Conservation (phyloP, 805 yeast species). For the Myxozyma monticola region DNA sequence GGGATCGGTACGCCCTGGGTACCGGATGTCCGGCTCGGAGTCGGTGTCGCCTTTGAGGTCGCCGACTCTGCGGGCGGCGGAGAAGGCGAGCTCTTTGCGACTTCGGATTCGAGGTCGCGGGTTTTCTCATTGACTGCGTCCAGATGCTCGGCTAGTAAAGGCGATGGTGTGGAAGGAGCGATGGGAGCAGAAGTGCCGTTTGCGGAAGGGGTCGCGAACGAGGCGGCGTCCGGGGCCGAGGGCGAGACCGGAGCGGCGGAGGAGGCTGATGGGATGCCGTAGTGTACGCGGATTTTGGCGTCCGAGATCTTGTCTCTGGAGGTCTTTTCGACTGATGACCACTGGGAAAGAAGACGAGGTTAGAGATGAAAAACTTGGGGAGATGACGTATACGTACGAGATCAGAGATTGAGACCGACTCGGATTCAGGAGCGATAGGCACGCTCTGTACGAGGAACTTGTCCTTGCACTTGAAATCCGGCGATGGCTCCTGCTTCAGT, state of each 20-base stretch:
- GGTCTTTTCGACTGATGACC: slow-evolving; percentile 16
- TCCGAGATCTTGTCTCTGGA: slow-evolving; percentile 19
- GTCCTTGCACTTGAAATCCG: slow-evolving; percentile 80
- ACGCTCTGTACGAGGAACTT: slow-evolving; percentile 87
- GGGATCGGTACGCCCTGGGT: slow-evolving; percentile 55
- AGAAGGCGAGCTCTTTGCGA: slow-evolving; percentile 5
- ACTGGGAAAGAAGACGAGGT: too few species aligned
- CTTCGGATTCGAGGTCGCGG: slow-evolving; percentile 21
- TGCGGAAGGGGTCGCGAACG: slow-evolving; percentile 28
- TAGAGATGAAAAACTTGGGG: too few species aligned
- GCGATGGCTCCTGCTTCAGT: slow-evolving; percentile 67
- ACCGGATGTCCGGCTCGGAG: slow-evolving; percentile 29
- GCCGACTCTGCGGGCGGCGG: background rate
- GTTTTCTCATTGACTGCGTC: slow-evolving; percentile 17
- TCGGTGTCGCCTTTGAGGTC: background rate
- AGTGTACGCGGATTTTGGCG: slow-evolving; percentile 22
- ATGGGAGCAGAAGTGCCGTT: too few species aligned
- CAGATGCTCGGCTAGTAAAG: slow-evolving; percentile 24
- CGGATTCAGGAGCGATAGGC: slow-evolving; percentile 51
- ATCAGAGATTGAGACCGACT: slow-evolving; percentile 15
- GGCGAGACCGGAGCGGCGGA: slow-evolving; percentile 13
- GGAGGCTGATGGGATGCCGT: slow-evolving; percentile 3
- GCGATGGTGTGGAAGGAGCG: slow-evolving; percentile 21
- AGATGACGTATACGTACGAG: too few species aligned
- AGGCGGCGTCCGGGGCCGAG: slow-evolving; percentile 34